These are phyloP conservation scores for Kazachstania psychrophila DNA, from an alignment of 805 yeast species.

Conservation along the genomic window DNA sequence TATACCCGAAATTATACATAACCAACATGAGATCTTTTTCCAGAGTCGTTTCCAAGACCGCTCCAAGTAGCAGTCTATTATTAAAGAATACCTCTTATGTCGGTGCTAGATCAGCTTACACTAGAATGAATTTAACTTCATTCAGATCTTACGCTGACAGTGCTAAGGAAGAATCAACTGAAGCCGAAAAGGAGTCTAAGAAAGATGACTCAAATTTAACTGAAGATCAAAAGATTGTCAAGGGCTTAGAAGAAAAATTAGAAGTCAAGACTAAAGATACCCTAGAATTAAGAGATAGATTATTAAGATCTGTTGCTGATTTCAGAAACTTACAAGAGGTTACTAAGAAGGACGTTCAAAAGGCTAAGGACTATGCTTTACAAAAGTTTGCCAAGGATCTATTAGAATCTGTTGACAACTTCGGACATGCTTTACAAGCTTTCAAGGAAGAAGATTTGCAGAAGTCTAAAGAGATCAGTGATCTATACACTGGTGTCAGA, in stretches of 20 bases:
- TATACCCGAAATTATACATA: background rate
- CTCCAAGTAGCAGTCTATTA: conserved; percentile 2
- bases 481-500: conserved; percentile 77
- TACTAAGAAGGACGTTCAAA: conserved; percentile 76
- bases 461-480: conserved; percentile 54
- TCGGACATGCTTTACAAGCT: conserved; percentile 72
- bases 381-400: conserved; percentile 88
- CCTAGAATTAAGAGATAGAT: conserved; percentile 75
- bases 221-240: conserved; percentile 23
- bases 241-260: conserved; percentile 43
- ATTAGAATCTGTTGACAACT: conserved; percentile 83
- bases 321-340: conserved; percentile 88
- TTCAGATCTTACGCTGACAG: conserved; percentile 23
- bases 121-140: background rate
- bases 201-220: conserved; percentile 12
- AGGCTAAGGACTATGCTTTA: conserved; percentile 82
- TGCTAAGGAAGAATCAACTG: conserved; percentile 13
- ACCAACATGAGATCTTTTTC: conserved; percentile 3
- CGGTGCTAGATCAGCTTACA: background rate
- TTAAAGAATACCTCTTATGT: background rate
- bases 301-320: conserved; percentile 79
- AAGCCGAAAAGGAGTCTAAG: conserved; percentile 11
- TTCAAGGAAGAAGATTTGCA: conserved; percentile 55
- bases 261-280: conserved; percentile 59
- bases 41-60: conserved; percentile 1